Base-by-base conservation (phyloP, 192 early-diverging fungal genomes). In the Coemansia sp. region DNA sequence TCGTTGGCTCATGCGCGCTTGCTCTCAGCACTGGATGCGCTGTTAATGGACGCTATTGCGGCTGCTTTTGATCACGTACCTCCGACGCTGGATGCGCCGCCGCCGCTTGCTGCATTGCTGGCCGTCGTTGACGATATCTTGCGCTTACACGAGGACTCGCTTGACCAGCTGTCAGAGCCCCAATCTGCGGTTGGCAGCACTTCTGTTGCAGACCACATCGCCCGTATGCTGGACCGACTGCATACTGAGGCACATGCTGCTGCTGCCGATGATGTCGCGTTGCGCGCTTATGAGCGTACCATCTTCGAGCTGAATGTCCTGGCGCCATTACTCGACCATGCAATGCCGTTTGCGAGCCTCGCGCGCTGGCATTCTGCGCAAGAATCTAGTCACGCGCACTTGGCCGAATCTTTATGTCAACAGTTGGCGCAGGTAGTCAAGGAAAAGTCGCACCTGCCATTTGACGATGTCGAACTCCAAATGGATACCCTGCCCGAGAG, bases 291-390 rank as follows among this genome's bases (percentile, higher is more conserved):
- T 39, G 78, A 81, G 39, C 66, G 63, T 39, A 34, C 66, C 0
- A 62, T 81, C 24, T 70, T 81, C 27, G 70, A 72, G 67, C 73
- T 72, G 21, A 81, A 81, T 33, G 42, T 81, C 3, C n/a, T 69
- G 42, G 41, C 44, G 6, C 59, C 68, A 2, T 40, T 71, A 6
- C 57, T 50, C 2, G 63, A 65, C 7, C 35, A 60, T 0, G 27
- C 66, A 0, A 27, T 11, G 0, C 44, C 36, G 8, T 62, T 48
- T 36, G 42, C 46, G 7, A 19, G 46, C 36, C 48, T 64, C 5
- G 39, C 34, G 2, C 35, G n/a, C 5, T 64, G 68, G 64, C 33
- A 29, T 4, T 19, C 57, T 29, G 40, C 29, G 62, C 64, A 33
- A 11, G 3, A 13, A 39, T 9, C 14, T 50, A 61, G 46, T 27